Percentiles rank a stretch among this genome's conserved stretches.
Conservation (phyloP, 768 basidiomycete genomes). For the Calocera viscosa region DNA sequence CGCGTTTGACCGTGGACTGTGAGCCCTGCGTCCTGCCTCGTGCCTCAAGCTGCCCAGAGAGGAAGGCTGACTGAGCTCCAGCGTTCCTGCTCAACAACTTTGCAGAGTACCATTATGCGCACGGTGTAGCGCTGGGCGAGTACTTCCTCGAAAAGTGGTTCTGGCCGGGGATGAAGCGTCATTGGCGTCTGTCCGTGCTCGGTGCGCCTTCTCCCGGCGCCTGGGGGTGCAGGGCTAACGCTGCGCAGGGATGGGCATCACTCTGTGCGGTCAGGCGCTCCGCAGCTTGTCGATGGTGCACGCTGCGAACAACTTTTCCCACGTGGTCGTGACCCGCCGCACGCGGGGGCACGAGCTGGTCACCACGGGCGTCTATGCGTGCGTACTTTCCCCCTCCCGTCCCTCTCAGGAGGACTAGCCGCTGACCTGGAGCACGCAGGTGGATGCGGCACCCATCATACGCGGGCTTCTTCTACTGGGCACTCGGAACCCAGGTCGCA, state of each 20-base stretch:
- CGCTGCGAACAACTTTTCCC: conserved; percentile 86
- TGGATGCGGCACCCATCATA: conserved; percentile 94
- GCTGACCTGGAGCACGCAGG: conserved; percentile 30
- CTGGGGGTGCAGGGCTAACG: no score
- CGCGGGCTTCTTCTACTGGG: conserved; percentile 97
- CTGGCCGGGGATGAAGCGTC: conserved; percentile 48
- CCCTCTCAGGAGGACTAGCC: conserved; percentile 8
- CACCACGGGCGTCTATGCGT: conserved; percentile 82
- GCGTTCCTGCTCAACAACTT: conserved; percentile 94
- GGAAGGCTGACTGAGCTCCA: conserved; percentile 26
- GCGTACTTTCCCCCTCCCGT: conserved; percentile 24
- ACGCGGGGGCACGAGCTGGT: conserved; percentile 64
- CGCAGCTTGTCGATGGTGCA: conserved; percentile 94
- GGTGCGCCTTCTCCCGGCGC: conserved; percentile 48
- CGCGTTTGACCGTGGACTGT: conserved; percentile 90
- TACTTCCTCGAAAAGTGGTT: conserved; percentile 62
- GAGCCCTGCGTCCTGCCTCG: conserved; percentile 27
- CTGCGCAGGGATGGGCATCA: conserved; percentile 54
- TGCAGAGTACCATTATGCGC: conserved; percentile 68
- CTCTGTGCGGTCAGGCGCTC: conserved; percentile 58
- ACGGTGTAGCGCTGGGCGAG: conserved; percentile 64
- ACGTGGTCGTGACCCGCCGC: conserved; percentile 68
- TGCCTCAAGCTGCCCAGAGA: neutral
- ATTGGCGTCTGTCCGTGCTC: conserved; percentile 43
- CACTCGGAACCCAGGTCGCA: conserved; percentile 81